Conservation (phyloP, 2,329 filamentous ascomycete genomes). For the Alternaria sp. region DNA sequence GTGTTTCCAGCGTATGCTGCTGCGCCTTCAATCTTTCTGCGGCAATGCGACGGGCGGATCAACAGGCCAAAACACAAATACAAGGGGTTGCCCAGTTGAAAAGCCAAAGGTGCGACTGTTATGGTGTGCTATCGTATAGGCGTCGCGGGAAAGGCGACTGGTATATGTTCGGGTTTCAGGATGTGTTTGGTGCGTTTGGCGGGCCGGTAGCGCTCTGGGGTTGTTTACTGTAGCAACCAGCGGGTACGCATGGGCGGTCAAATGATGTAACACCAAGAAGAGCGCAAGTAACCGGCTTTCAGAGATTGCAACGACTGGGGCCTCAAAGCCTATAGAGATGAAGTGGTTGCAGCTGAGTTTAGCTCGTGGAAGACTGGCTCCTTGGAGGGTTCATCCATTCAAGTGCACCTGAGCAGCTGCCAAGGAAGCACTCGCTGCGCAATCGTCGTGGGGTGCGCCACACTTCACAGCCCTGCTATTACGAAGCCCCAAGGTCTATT, state of each 20-base stretch:
- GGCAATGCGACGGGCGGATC: conserved; percentile 23
- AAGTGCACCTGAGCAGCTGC: conserved; percentile 11
- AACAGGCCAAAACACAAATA: conserved; percentile 28
- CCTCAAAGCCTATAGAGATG: neutral
- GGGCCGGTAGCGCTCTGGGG: conserved; percentile 25
- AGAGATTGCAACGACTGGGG: neutral
- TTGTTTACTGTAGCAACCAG: conserved; percentile 48
- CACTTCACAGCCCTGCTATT: conserved; percentile 20
- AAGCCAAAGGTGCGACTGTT: conserved; percentile 23
- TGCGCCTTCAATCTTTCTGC: conserved; percentile 34
- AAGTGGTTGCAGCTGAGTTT: neutral
- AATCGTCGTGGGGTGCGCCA: conserved; percentile 16
- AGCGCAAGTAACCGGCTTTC: conserved; percentile 1
- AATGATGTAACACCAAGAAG: conserved; percentile 14
- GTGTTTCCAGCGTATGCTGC: conserved; percentile 25
- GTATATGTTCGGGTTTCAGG: conserved; percentile 40
- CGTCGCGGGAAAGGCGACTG: conserved; percentile 23
- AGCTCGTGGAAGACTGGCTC: neutral
- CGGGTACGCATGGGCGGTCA: conserved; percentile 19
- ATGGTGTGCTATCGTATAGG: conserved; percentile 29
- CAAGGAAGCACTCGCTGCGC: conserved; percentile 12
- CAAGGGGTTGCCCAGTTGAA: conserved; percentile 20
- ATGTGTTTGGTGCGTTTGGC: conserved; percentile 32
- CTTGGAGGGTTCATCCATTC: neutral
- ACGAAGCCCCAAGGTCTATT: conserved; percentile 19